Percentiles rank a stretch among this genome's conserved stretches.
These are phyloP conservation scores for Linnemannia zychae DNA, from an alignment of 192 early-diverging fungal genomes.

Conservation along the genomic window DNA sequence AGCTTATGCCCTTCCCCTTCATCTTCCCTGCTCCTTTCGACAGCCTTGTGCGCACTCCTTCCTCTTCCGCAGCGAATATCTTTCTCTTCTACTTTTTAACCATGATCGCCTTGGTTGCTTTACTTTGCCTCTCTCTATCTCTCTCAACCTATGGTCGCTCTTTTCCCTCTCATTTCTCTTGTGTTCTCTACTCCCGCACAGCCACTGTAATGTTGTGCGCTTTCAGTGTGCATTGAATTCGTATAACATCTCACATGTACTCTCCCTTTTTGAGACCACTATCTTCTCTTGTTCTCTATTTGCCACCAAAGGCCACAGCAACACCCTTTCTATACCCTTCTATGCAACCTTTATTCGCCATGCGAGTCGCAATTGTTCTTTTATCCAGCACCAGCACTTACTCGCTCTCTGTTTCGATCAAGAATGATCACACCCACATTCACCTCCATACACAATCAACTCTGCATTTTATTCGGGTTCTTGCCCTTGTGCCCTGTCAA, in stretches of 20 bases:
- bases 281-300: neutral
- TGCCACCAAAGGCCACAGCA: neutral
- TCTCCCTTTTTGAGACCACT: neutral
- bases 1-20: neutral
- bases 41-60: neutral
- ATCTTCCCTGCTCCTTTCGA: neutral
- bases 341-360: neutral
- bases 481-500: neutral
- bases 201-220: neutral
- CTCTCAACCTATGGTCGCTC: neutral
- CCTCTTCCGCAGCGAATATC: neutral
- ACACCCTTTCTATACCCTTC: neutral
- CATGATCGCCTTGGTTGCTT: no score
- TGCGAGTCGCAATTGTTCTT: neutral
- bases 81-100: slow-evolving; percentile 4
- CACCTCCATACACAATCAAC: neutral
- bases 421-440: neutral
- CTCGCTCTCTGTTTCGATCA: neutral
- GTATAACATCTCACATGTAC: no score
- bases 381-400: neutral
- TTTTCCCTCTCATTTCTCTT: neutral
- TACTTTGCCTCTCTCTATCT: neutral
- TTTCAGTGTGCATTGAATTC: neutral
- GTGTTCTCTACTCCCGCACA: neutral
- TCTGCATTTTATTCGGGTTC: neutral